Evolutionary conservation across 2,329 filamentous ascomycete species (phyloP).

Genomic region (Colletotrichum sp.): DNA sequence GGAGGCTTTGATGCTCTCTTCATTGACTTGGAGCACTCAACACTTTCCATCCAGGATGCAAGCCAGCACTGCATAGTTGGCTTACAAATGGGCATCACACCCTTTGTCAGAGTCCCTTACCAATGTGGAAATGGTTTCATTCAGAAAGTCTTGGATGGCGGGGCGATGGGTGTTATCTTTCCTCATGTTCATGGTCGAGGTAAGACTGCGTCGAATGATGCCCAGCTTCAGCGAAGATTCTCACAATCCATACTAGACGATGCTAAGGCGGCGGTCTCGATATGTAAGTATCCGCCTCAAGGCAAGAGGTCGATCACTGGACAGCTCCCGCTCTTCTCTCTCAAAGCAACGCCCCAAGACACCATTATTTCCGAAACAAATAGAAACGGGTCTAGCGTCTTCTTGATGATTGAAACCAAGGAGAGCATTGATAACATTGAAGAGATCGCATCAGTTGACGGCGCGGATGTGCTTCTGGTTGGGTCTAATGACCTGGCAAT

Average conservation of each 20-base stretch:
- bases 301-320: constrained; percentile 29
- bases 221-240: neutral
- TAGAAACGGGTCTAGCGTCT: constrained; percentile 24
- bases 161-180: constrained; percentile 29
- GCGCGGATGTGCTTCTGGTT: constrained; percentile 34
- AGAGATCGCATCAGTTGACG: constrained; percentile 32
- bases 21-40: constrained; percentile 42
- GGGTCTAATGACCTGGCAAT: constrained; percentile 34
- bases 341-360: constrained; percentile 24
- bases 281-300: constrained; percentile 28
- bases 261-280: constrained; percentile 28
- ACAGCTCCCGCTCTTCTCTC: constrained; percentile 25
- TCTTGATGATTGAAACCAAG: constrained; percentile 31
- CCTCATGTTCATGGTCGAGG: constrained; percentile 25
- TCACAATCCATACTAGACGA: constrained; percentile 16
- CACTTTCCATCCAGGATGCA: constrained; percentile 32
- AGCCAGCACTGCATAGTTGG: constrained; percentile 32
- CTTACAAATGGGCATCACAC: constrained; percentile 20
- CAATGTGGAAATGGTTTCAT: constrained; percentile 29
- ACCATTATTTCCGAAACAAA: constrained; percentile 27
- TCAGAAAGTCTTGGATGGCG: constrained; percentile 28
- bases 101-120: constrained; percentile 27
- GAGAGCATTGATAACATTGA: constrained; percentile 28
- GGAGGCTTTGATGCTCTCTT: constrained; percentile 40
- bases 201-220: neutral